Conservation (phyloP, 306 rosid genomes). For the Nissolia schottii region DNA sequence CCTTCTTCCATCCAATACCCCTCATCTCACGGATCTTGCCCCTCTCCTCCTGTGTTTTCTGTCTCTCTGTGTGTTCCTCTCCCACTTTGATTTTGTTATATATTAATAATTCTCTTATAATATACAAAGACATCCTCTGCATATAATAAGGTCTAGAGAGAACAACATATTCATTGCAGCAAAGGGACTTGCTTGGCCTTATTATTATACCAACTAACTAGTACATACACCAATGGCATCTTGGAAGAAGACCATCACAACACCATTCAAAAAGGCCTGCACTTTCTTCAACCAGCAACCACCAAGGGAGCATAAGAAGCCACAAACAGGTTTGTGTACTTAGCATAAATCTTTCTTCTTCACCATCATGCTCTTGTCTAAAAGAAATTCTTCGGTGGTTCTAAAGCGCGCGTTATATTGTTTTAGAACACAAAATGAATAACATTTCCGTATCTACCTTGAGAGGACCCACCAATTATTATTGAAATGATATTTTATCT, state of each 20-base stretch:
- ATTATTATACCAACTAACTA: background rate
- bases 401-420: too few species aligned
- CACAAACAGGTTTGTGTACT: constrained; percentile 63
- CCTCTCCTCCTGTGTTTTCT: constrained; percentile 20
- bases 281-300: constrained; percentile 75
- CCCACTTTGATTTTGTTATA: background rate
- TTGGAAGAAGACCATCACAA: constrained; percentile 88
- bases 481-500: too few species aligned
- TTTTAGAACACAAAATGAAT: too few species aligned
- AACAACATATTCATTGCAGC: background rate
- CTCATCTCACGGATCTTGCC: constrained; percentile 94
- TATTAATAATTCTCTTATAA: background rate
- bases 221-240: constrained; percentile 50
- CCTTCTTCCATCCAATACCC: constrained; percentile 39
- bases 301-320: constrained; percentile 53
- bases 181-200: background rate
- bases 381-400: too few species aligned
- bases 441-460: too few species aligned
- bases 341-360: background rate
- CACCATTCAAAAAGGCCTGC: constrained; percentile 84
- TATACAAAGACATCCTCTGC: background rate
- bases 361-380: too few species aligned
- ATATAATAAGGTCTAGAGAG: background rate
- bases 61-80: background rate
- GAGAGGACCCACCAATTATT: too few species aligned